Percentiles rank a stretch among this genome's conserved stretches.
phyloP scores from a whole-genome alignment of 805 yeast genomes.

The Saturnispora bothae region DNA sequence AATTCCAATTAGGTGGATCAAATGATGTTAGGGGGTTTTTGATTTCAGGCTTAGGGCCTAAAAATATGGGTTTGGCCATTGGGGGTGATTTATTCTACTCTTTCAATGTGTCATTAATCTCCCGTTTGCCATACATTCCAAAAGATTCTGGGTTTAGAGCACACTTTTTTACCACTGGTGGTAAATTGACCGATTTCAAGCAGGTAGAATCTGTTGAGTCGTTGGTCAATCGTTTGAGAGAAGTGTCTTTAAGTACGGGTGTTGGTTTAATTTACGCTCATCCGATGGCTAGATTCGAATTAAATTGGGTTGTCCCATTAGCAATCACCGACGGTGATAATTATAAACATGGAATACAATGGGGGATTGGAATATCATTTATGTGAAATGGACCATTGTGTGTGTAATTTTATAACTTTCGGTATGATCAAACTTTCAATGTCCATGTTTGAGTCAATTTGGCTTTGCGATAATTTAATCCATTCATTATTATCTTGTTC shows the following conservation, averaged over 20 bases:
- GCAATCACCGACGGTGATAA: conserved; percentile 35
- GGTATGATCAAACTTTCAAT: conserved; percentile 81
- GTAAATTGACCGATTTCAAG: conserved; percentile 30
- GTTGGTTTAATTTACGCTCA: conserved; percentile 43
- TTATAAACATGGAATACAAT: conserved; percentile 43
- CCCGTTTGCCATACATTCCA: conserved; percentile 32
- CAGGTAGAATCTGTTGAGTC: conserved; percentile 1
- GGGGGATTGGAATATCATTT: conserved; percentile 51
- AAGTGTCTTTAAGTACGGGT: conserved; percentile 29
- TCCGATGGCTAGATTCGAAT: conserved; percentile 49
- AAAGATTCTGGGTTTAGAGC: conserved; percentile 36
- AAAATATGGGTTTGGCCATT: conserved; percentile 35
- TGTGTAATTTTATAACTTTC: conserved; percentile 54
- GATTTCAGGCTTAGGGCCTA: conserved; percentile 46
- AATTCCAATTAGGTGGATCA: conserved; percentile 50
- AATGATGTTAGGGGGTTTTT: conserved; percentile 45
- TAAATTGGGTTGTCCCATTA: conserved; percentile 44
- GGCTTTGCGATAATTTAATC: conserved; percentile 38
- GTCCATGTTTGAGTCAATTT: conserved; percentile 34
- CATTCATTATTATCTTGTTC: conserved; percentile 37
- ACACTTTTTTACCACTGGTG: conserved; percentile 39
- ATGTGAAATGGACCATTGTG: conserved; percentile 48
- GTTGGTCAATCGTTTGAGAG: conserved; percentile 1
- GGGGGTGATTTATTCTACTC: conserved; percentile 43
- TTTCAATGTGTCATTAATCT: conserved; percentile 36